A percentile compares a stretch with the other conserved stretches of the same genome.
Conservation (phyloP, 305 asterid species). For the Plantago rigida region DNA sequence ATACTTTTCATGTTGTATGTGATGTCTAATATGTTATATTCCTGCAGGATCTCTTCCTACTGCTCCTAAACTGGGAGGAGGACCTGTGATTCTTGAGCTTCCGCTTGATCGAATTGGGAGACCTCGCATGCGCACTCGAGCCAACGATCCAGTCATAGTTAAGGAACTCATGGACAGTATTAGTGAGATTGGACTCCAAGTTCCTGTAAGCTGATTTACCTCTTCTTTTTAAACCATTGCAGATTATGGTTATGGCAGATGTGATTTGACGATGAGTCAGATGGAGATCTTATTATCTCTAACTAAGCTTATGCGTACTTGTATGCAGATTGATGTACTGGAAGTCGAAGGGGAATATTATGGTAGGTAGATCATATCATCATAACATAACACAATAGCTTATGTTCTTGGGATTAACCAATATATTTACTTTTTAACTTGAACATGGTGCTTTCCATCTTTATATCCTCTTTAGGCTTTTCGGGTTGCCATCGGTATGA, state of each 20-base stretch:
- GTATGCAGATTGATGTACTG: conserved; percentile 83
- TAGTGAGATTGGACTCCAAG: conserved; percentile 80
- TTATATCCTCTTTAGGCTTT: conserved; percentile 40
- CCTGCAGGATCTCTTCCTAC: conserved; percentile 50
- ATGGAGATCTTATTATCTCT: too few species aligned
- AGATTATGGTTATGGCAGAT: not conserved
- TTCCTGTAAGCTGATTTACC: conserved; percentile 52
- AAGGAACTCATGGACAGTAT: conserved; percentile 77
- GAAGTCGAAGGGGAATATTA: conserved; percentile 83
- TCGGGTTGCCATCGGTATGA: conserved; percentile 91
- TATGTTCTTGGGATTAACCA: not conserved
- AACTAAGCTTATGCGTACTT: not conserved
- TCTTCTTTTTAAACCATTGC: not conserved
- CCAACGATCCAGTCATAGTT: conserved; percentile 70
- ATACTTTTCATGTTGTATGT: not conserved
- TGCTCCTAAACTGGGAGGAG: conserved; percentile 55
- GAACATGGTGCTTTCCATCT: conserved; percentile 10
- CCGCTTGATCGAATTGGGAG: conserved; percentile 71
- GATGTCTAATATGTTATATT: not conserved
- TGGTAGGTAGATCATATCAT: conserved; percentile 32
- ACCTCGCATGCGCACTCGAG: conserved; percentile 81
- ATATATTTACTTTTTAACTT: not conserved
- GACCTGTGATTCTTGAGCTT: conserved; percentile 77
- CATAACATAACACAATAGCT: not conserved
- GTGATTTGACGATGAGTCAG: not conserved